phyloP scores from a whole-genome alignment of 208 protist genomes.

The Porcisia hertigi region DNA sequence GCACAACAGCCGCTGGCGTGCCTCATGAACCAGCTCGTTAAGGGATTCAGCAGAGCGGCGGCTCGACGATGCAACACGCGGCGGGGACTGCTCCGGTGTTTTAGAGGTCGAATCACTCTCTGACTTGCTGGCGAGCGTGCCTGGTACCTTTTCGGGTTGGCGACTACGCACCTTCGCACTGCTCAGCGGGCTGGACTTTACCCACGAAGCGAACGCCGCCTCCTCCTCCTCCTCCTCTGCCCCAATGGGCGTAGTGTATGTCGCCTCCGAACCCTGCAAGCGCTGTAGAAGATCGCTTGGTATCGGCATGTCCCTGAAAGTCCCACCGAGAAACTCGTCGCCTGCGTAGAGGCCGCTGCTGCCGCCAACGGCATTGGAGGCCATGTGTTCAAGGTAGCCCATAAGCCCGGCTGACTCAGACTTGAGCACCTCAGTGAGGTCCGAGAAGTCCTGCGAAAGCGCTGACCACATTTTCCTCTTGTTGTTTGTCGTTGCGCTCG shows the following conservation, averaged over 20 bases:
- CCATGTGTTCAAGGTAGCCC: constrained; percentile 47
- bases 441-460: constrained; percentile 53
- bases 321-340: constrained; percentile 54
- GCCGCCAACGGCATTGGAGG: constrained; percentile 60
- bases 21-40: constrained; percentile 43
- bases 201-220: constrained; percentile 50
- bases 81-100: background rate
- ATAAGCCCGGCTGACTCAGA: constrained; percentile 63
- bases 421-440: constrained; percentile 62
- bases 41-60: constrained; percentile 24
- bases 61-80: constrained; percentile 9
- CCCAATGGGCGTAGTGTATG: constrained; percentile 42
- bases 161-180: constrained; percentile 26
- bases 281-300: constrained; percentile 27
- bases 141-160: constrained; percentile 2
- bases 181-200: constrained; percentile 49
- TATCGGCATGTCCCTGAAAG: constrained; percentile 48
- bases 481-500: background rate
- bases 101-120: background rate
- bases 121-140: background rate
- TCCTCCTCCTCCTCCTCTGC: constrained; percentile 39
- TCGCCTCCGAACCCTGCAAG: constrained; percentile 44
- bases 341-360: constrained; percentile 50
- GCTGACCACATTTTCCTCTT: constrained; percentile 53
- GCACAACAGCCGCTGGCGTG: constrained; percentile 67